Evolutionary conservation across 345 rosid genomes (phyloP), one percentile per base, ranked within the genome.

Genomic region (Microthlaspi erraticum): DNA sequence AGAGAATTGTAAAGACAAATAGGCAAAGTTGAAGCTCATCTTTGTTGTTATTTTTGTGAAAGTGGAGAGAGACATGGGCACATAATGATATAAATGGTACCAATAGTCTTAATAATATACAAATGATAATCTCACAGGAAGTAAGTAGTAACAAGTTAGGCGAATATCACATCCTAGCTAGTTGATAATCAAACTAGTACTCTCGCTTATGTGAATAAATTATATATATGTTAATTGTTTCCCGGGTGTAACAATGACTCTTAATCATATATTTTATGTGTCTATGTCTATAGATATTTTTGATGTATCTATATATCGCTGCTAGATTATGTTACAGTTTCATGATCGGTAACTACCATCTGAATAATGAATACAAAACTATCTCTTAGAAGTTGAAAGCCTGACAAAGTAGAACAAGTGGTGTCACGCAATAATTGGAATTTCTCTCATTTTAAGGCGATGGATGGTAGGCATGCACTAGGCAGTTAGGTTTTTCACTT

Each of bases 1-100:
- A 14, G 74, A 70, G 51, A 79, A 34, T 18, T 60, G 78, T 36
- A 55, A 79, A 82, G 78, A 81, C 84, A 66, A 66, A 62, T 45
- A 46, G 54, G 73, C 52, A 17, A 18, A 73, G 53, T 53, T 67
- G 55, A 60, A 72, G 72, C 54, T 62, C 54, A 34, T 67, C 31
- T 66, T 42, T 63, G 41, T 72, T 12, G 52, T 72, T 77, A 56
- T 70, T 82, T 80, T 66, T 66, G 83, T 81, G 86, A 72, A 82
- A 85, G 78, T 74, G 58, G 57, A 54, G 59, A 60, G 73, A 70
- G 67, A 76, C 55, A 63, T 76, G 79, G 71, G 75, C 37, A 75
- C 23, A 55, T 54, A 52, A 39, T 57, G 52, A 16, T 64, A 54
- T 33, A 41, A 46, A 43, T 44, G 49, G 29, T 29, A 60, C 33